Evolutionary conservation across 495 filamentous ascomycete genomes (phyloP), one percentile per base, ranked within the genome.

Genomic region (Talaromyces borbonicus): DNA sequence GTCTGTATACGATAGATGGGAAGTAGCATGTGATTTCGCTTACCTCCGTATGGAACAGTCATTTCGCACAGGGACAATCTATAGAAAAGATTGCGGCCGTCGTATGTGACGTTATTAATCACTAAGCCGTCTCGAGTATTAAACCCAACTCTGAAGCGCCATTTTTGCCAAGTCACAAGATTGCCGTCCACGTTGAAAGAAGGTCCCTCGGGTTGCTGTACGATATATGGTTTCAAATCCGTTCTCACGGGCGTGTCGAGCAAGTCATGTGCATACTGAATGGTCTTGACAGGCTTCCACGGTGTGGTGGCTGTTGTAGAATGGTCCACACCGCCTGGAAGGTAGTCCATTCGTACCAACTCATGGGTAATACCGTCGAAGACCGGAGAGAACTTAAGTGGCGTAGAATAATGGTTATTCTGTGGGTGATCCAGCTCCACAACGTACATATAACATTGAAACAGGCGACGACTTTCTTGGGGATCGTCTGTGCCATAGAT

Each of bases 331-430:
- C 65, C 67, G 15, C 57, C 58, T 3, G 72, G 68, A 3, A 74
- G 61, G 20, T 66, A 66, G 47, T 74, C 71, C 55, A 75, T 74
- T 8, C 71, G 67, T 27, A 73, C 75, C 3, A 94, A 73, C 43
- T 81, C 71, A 56, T 72, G 72, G 1, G 74, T 78, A 20, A 73
- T 68, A 0, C 74, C 76, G 53, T 80, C 78, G 31, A 94, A 69
- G 15, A 92, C 84, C 0, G 87, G 86, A 4, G 82, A 88, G 52
- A 92, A 83, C 26, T 80, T 73, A 40, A 88, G 72, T 0, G 87
- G 87, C 26, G 85, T 72, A 0, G 85, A 78, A 59, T 94, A 94
- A 52, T 90, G 83, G 56, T 89, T 90, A 50, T 66, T 62, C 41
- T 67, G 58, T 1, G 65, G 60, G 33, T 70, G 65, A 41, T 70